A percentile compares a stretch with the other conserved stretches of the same genome.
Conservation (phyloP, 2,329 filamentous ascomycete species). For the Microdochium trichocladiopsis region DNA sequence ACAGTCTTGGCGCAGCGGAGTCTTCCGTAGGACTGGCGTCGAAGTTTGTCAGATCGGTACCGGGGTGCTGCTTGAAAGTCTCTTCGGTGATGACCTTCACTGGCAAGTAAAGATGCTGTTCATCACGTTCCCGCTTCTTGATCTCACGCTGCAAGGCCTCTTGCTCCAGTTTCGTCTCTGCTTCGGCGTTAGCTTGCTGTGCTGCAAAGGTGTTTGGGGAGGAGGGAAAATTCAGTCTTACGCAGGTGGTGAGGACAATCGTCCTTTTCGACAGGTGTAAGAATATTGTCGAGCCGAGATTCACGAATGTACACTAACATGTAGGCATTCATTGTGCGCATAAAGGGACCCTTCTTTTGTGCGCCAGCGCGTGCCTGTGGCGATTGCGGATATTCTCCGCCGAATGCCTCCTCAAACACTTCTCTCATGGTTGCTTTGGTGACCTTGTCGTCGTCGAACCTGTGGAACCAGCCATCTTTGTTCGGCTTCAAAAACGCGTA, state of each 20-base stretch:
- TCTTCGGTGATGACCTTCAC: constrained; percentile 75
- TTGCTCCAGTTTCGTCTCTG: constrained; percentile 70
- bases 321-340: constrained; percentile 79
- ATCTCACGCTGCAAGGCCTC: constrained; percentile 72
- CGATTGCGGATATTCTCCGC: constrained; percentile 66
- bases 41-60: constrained; percentile 73
- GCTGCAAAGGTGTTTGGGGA: constrained; percentile 3
- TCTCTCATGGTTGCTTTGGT: constrained; percentile 90
- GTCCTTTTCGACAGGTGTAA: constrained; percentile 67
- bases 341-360: constrained; percentile 51
- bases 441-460: constrained; percentile 94
- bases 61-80: constrained; percentile 73
- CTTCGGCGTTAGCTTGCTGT: constrained; percentile 1
- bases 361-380: constrained; percentile 36
- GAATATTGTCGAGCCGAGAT: constrained; percentile 72
- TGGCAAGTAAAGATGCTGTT: constrained; percentile 87
- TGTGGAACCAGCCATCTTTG: constrained; percentile 92
- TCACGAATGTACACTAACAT: constrained; percentile 98
- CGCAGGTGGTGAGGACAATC: constrained; percentile 79
- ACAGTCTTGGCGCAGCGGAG: constrained; percentile 61
- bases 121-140: constrained; percentile 80
- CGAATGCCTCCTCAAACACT: constrained; percentile 93
- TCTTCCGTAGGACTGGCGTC: constrained; percentile 51
- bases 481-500: constrained; percentile 94
- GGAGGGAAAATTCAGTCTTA: constrained; percentile 32